phyloP scores from a whole-genome alignment of 495 filamentous ascomycete genomes.

The Aspergillus carlsbadensis region DNA sequence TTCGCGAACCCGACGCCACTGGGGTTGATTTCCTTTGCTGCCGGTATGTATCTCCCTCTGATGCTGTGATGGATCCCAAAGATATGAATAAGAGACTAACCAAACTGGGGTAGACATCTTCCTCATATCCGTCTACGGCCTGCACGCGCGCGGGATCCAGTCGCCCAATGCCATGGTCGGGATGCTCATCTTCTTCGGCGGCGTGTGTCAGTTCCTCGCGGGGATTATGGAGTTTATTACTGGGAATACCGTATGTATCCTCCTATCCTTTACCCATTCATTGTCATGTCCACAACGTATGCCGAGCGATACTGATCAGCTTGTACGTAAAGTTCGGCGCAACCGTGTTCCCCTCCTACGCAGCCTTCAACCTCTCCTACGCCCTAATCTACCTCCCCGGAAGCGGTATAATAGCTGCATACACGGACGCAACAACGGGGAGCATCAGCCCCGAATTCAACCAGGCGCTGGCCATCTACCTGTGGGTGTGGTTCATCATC shows the following conservation, averaged over 20 bases:
- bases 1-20: not conserved
- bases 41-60: not conserved
- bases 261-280: not conserved
- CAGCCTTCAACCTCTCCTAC: slow-evolving; percentile 3
- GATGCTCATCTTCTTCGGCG: not conserved
- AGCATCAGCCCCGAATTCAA: not conserved
- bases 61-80: too few species aligned
- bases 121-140: not conserved
- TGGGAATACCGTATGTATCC: not conserved
- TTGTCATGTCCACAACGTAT: too few species aligned
- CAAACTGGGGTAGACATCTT: not conserved
- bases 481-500: not conserved
- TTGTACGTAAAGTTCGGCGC: not conserved
- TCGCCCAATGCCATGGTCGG: not conserved
- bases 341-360: not conserved
- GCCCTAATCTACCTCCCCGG: not conserved
- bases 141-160: not conserved
- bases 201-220: not conserved
- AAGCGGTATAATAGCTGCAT: not conserved
- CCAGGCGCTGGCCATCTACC: not conserved
- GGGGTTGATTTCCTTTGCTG: not conserved
- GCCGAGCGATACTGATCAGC: too few species aligned
- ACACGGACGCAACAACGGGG: not conserved
- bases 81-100: not conserved
- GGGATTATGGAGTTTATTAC: not conserved